These are phyloP conservation scores for Neopestalotiopsis sp. DNA, from an alignment of 2,329 filamentous ascomycete genomes.

Conservation along the genomic window DNA sequence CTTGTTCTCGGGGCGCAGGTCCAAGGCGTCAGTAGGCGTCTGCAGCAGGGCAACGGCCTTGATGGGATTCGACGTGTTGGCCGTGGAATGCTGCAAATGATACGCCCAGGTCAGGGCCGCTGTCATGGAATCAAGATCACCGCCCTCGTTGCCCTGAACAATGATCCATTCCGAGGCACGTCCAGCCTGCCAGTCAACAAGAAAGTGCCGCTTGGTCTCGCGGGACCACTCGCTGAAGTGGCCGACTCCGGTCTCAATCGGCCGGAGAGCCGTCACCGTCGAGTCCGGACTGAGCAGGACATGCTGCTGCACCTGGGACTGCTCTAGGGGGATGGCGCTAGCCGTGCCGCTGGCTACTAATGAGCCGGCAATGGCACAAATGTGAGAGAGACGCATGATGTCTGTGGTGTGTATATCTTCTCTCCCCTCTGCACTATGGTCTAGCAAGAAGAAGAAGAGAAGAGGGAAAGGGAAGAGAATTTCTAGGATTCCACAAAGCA, in stretches of 20 bases:
- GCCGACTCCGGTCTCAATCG: conserved; percentile 42
- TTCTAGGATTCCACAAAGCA: background rate
- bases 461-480: background rate
- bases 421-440: background rate
- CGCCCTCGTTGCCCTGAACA: conserved; percentile 51
- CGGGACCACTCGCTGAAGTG: conserved; percentile 55
- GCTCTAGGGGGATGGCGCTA: conserved; percentile 1
- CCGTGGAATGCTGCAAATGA: conserved; percentile 48
- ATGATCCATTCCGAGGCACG: conserved; percentile 47
- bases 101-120: conserved; percentile 52
- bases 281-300: conserved; percentile 15
- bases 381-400: background rate
- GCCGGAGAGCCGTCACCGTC: conserved; percentile 1
- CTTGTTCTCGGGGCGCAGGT: conserved; percentile 52
- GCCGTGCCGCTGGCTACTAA: conserved; percentile 6
- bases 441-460: background rate
- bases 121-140: conserved; percentile 48
- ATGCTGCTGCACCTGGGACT: conserved; percentile 13
- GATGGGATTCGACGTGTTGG: conserved; percentile 44
- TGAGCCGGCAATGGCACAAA: background rate
- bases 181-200: conserved; percentile 51
- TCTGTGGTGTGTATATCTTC: background rate
- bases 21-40: conserved; percentile 48
- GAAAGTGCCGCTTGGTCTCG: conserved; percentile 48
- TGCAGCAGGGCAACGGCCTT: conserved; percentile 52